A percentile compares a stretch with the other conserved stretches of the same genome.
These are phyloP conservation scores for Malassezia caprae DNA, from an alignment of 1,284 basidiomycete genomes.

Conservation along the genomic window DNA sequence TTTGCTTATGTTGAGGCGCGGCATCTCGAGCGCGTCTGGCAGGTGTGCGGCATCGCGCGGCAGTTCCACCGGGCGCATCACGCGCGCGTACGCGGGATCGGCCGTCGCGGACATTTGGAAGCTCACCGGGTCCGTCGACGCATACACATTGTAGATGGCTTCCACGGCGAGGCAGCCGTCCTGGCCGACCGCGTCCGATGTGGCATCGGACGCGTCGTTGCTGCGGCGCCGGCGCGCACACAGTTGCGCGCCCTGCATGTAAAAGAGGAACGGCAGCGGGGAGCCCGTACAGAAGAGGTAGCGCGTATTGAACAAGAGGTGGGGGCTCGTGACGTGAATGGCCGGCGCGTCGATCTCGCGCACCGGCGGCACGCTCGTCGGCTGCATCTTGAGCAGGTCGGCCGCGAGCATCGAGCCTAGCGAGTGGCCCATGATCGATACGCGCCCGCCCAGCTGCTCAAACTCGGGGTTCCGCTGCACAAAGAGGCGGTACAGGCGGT, in stretches of 20 bases:
- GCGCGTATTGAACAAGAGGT: slow-evolving; percentile 50
- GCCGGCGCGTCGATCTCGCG: slow-evolving; percentile 11
- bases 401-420: slow-evolving; percentile 54
- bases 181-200: slow-evolving; percentile 51
- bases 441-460: slow-evolving; percentile 50
- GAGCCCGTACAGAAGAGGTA: slow-evolving; percentile 54
- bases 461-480: slow-evolving; percentile 52
- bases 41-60: slow-evolving; percentile 43
- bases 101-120: slow-evolving; percentile 48
- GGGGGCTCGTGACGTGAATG: slow-evolving; percentile 14
- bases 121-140: slow-evolving; percentile 49
- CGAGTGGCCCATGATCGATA: slow-evolving; percentile 50
- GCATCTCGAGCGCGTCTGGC: slow-evolving; percentile 37
- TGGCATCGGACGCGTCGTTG: slow-evolving; percentile 23
- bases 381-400: slow-evolving; percentile 55
- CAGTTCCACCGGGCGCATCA: slow-evolving; percentile 47
- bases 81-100: slow-evolving; percentile 45
- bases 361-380: slow-evolving; percentile 49
- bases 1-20: slow-evolving; percentile 37
- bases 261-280: slow-evolving; percentile 54
- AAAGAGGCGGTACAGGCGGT: slow-evolving; percentile 54
- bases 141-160: slow-evolving; percentile 38
- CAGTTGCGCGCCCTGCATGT: slow-evolving; percentile 53
- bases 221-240: slow-evolving; percentile 53
- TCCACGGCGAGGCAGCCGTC: slow-evolving; percentile 55